phyloP scores from a whole-genome alignment of 2,329 filamentous ascomycete genomes.

The Chlorencoelia australis region DNA sequence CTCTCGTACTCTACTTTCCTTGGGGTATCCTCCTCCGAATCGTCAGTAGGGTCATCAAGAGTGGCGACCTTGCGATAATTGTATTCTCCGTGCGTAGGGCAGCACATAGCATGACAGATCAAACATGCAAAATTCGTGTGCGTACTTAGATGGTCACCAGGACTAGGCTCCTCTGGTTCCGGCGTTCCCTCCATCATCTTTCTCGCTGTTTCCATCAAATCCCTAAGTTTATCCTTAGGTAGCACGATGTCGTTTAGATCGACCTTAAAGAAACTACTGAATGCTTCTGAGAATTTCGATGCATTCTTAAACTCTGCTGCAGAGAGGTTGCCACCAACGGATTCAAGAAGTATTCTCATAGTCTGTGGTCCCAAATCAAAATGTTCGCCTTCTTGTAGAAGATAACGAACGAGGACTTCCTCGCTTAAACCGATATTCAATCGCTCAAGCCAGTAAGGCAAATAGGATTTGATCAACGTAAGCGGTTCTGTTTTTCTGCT shows the following conservation, averaged over 20 bases:
- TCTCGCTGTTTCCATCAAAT: conserved; percentile 13
- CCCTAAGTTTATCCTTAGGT: conserved; percentile 13
- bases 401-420: conserved; percentile 15
- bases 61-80: conserved; percentile 2
- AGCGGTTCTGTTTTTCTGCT: conserved; percentile 13
- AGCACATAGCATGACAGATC: conserved; percentile 21
- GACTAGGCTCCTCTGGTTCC: not conserved
- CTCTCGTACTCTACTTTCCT: conserved; percentile 10
- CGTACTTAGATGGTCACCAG: conserved; percentile 14
- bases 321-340: conserved; percentile 6
- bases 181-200: conserved; percentile 1
- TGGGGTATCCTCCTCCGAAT: conserved; percentile 1
- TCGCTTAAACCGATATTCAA: conserved; percentile 9
- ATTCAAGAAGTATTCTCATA: conserved; percentile 9
- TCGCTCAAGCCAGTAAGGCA: conserved; percentile 14
- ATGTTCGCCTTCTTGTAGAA: conserved; percentile 3
- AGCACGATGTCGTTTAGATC: conserved; percentile 15
- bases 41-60: conserved; percentile 9
- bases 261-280: conserved; percentile 12
- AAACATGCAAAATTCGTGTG: conserved; percentile 19
- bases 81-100: conserved; percentile 24
- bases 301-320: conserved; percentile 2
- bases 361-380: conserved; percentile 6
- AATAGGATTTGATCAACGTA: conserved; percentile 10
- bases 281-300: conserved; percentile 10